Evolutionary conservation across 306 rosid species (phyloP).

Genomic region (Quercus engelmannii): DNA sequence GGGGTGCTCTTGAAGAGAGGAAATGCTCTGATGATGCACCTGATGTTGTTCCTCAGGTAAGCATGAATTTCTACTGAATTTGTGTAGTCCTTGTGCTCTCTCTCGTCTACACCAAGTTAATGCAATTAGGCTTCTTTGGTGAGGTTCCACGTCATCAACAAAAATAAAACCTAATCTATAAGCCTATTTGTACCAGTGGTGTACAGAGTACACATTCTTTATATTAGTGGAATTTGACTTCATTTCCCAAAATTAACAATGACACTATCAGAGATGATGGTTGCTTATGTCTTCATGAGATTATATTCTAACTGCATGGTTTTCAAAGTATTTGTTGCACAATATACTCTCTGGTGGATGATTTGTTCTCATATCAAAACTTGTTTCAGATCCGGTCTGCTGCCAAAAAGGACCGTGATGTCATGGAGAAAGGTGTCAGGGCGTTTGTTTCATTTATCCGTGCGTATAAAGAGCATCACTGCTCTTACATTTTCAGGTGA

Average conservation of each 20-base stretch:
- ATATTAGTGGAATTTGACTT: background rate
- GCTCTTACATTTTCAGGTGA: slow-evolving; percentile 84
- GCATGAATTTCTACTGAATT: slow-evolving; percentile 1
- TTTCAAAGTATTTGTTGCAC: background rate
- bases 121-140: background rate
- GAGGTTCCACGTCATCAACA: background rate
- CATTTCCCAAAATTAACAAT: background rate
- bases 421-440: slow-evolving; percentile 84
- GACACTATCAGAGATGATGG: background rate
- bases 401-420: slow-evolving; percentile 80
- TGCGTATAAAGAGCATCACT: slow-evolving; percentile 89
- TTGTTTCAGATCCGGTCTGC: slow-evolving; percentile 62
- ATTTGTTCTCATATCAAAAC: background rate
- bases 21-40: slow-evolving; percentile 48
- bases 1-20: slow-evolving; percentile 73
- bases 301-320: background rate
- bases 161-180: background rate
- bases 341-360: background rate
- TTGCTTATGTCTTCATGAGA: background rate
- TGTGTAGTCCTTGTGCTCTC: background rate
- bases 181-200: background rate
- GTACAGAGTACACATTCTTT: background rate
- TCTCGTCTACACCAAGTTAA: background rate
- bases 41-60: slow-evolving; percentile 77
- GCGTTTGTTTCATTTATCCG: slow-evolving; percentile 92